phyloP scores from a whole-genome alignment of 202 grass and related monocot species.

The Panicum hallii region DNA sequence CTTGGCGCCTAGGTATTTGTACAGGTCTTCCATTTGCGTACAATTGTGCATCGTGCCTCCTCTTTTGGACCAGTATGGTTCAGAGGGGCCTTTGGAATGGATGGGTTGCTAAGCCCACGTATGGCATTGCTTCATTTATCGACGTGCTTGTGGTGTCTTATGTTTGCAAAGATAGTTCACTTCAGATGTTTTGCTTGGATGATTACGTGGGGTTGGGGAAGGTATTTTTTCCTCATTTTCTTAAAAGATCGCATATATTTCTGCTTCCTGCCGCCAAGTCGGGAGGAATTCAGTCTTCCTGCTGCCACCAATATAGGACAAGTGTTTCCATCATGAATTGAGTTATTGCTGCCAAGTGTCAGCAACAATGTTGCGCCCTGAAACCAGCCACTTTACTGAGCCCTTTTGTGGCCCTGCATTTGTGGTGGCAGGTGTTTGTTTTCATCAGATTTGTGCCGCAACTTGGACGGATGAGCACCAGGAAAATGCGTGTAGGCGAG shows the following conservation, averaged over 20 bases:
- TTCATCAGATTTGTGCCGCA: neutral
- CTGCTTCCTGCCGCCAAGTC: neutral
- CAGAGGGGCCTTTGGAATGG: neutral
- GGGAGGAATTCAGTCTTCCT: neutral
- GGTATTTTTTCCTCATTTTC: neutral
- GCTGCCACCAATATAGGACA: neutral
- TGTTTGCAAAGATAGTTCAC: slow-evolving; percentile 21
- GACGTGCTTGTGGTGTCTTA: neutral
- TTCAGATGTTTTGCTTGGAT: neutral
- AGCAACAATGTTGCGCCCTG: slow-evolving; percentile 22
- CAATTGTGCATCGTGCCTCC: neutral
- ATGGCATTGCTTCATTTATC: neutral
- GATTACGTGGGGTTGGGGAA: neutral
- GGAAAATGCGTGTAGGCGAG: slow-evolving; percentile 19
- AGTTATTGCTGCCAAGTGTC: neutral
- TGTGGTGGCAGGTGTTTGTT: neutral
- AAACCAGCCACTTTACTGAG: slow-evolving; percentile 7
- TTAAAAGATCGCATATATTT: neutral
- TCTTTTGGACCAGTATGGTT: slow-evolving; percentile 20
- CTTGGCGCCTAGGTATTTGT: slow-evolving; percentile 34
- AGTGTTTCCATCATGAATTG: neutral
- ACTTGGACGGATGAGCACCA: slow-evolving; percentile 20
- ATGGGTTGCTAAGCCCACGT: neutral
- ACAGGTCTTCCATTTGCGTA: slow-evolving; percentile 13
- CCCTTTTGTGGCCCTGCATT: neutral